A percentile compares a stretch with the other conserved stretches of the same genome.
Conservation (phyloP, 1,284 basidiomycete genomes). For the Gymnopus androsaceus region DNA sequence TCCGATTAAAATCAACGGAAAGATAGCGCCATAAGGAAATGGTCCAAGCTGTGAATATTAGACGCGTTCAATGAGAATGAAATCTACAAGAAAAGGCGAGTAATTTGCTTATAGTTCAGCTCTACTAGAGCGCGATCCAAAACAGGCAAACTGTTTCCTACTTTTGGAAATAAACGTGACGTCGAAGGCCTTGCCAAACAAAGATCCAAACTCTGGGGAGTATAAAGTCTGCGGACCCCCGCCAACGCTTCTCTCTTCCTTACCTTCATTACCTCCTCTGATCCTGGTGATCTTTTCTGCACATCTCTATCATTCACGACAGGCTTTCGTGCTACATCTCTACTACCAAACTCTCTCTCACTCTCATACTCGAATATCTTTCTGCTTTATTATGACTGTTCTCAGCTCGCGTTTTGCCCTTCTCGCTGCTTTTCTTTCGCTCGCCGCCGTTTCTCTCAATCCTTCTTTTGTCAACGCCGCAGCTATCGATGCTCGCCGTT, state of each 20-base stretch:
- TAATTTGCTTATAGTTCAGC: too few relatives aligned
- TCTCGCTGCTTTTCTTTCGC: conserved; percentile 41
- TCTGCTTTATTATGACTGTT: conserved; percentile 44
- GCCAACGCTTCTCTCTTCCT: conserved; percentile 18
- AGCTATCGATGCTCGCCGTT: conserved; percentile 34
- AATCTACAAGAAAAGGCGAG: background rate
- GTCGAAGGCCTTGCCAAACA: conserved; percentile 8
- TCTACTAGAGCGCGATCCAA: background rate
- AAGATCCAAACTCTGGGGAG: conserved; percentile 17
- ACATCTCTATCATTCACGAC: conserved; percentile 19
- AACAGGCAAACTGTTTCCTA: background rate
- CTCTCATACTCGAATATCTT: conserved; percentile 12
- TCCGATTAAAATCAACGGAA: too few relatives aligned
- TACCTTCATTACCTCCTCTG: conserved; percentile 15
- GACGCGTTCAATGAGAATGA: background rate
- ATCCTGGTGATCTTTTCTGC: conserved; percentile 16
- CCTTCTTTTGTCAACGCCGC: conserved; percentile 37
- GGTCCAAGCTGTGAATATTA: conserved; percentile 3
- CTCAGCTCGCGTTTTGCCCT: conserved; percentile 45
- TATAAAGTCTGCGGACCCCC: conserved; percentile 8
- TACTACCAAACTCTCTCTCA: conserved; percentile 9
- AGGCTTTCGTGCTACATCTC: conserved; percentile 12
- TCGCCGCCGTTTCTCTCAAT: conserved; percentile 13
- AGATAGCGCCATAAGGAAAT: background rate
- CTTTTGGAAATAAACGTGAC: background rate